Base-by-base conservation (phyloP, 257 asterid species). In the Solanum medicagineum region DNA sequence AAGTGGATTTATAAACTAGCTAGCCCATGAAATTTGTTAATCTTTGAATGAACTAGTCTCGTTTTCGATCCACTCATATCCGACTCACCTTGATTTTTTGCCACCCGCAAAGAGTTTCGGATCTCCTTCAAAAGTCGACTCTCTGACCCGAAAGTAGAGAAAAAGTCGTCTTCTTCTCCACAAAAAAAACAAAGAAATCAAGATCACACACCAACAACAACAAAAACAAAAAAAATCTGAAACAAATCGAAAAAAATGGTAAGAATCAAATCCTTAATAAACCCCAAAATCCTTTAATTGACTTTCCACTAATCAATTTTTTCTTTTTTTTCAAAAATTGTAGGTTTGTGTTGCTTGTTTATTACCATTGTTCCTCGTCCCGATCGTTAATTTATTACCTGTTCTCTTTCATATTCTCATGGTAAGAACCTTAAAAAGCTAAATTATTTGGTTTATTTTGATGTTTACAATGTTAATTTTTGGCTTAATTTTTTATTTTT, bases 281-380 rank as follows among this genome's bases (percentile, higher is more conserved):
- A 4, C 22, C 20, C 70, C 13, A 12, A 68, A 29, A 40, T 77
- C 47, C 26, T 53, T 16, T 16, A 16, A 17, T 15, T 79, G 20
- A 16, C 26, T 79, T 73, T 79, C 83, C 29, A 53, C 10, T 51
- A 16, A 79, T 51, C 8, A 24, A 14, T 14, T 53, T 77, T 75
- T 0, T 1, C 12, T 47, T 22, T n/a, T 2, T 49, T 8, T 0
- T 5, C 24, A 75, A 22, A 75, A 22, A 8, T 53, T 79, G 45
- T 87, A 96, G 99, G 99, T 96, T 80, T 96, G 99, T 87, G 36
- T 96, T 87, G 94, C 92, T 84, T 96, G 99, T 85, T 89, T 96
- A 91, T 82, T 96, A 89, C 98, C 98, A 81, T 90, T 95, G 44
- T 96, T 96, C 89, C 94, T 96, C 66, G 95, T 96, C 62, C 99